A percentile compares a stretch with the other conserved stretches of the same genome.
Conservation (phyloP, 495 filamentous ascomycete genomes). For the Sphaerosporella brunnea region DNA sequence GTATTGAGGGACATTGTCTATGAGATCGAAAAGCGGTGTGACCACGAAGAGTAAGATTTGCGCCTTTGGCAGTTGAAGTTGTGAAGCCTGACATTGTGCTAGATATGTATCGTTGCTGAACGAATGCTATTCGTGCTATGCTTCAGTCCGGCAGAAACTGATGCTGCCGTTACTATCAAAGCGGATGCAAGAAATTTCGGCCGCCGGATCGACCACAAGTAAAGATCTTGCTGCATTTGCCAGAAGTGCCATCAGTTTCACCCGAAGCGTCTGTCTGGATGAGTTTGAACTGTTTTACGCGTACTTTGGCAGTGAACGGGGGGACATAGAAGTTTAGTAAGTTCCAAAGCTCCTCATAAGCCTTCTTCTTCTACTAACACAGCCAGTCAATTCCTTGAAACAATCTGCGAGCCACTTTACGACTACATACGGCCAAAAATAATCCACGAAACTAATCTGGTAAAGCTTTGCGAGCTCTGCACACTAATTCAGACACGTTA, state of each 20-base stretch:
- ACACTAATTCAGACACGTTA: slow-evolving; percentile 54
- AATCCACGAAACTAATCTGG: slow-evolving; percentile 49
- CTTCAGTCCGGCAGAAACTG: slow-evolving; percentile 20
- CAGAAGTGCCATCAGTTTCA: slow-evolving; percentile 49
- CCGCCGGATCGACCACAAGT: slow-evolving; percentile 46
- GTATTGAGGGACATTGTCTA: slow-evolving; percentile 19
- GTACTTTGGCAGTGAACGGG: slow-evolving; percentile 54
- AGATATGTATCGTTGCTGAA: slow-evolving; percentile 24
- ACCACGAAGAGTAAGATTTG: slow-evolving; percentile 21
- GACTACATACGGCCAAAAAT: slow-evolving; percentile 51
- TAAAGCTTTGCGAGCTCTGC: slow-evolving; percentile 57
- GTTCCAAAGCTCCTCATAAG: no score
- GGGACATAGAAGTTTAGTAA: slow-evolving; percentile 39
- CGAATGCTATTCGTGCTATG: slow-evolving; percentile 22
- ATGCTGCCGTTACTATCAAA: slow-evolving; percentile 41
- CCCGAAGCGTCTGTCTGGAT: slow-evolving; percentile 51
- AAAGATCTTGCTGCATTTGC: slow-evolving; percentile 50
- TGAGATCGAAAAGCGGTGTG: slow-evolving; percentile 25
- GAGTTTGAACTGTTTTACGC: slow-evolving; percentile 60
- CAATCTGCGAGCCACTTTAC: slow-evolving; percentile 57
- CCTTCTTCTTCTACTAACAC: not conserved
- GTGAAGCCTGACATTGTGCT: not conserved
- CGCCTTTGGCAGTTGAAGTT: not conserved
- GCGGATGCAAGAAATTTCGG: slow-evolving; percentile 47
- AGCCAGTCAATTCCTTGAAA: slow-evolving; percentile 39